phyloP scores from a whole-genome alignment of 83 land plant species.

The Picea abies region DNA sequence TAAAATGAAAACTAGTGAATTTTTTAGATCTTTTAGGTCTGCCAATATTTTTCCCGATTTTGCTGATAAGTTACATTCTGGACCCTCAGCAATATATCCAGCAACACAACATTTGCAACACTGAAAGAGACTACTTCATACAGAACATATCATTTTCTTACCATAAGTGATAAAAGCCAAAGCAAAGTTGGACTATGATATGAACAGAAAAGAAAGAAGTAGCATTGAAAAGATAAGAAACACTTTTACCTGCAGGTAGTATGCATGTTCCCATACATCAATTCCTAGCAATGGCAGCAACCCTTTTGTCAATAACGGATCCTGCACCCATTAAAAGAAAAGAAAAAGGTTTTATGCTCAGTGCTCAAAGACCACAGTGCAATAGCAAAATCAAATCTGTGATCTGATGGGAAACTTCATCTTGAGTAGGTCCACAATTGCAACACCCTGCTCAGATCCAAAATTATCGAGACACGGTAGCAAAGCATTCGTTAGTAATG shows the following conservation, averaged over 20 bases:
- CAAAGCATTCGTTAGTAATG: background rate
- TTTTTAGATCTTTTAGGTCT: too few species aligned
- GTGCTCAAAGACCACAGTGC: background rate
- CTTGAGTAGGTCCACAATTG: background rate
- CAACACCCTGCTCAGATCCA: background rate
- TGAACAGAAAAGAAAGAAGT: background rate
- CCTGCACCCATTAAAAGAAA: constrained; percentile 41
- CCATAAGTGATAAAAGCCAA: background rate
- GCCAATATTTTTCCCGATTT: too few species aligned
- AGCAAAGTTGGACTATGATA: background rate
- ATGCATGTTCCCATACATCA: constrained; percentile 99
- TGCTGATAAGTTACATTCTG: too few species aligned
- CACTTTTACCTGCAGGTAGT: constrained; percentile 82
- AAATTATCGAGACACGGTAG: background rate
- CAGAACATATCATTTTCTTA: background rate
- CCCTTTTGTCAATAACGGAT: constrained; percentile 82
- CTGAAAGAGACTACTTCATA: background rate
- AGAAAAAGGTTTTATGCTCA: background rate
- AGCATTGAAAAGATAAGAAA: background rate
- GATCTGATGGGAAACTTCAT: background rate
- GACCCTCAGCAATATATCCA: too few species aligned
- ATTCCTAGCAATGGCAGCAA: constrained; percentile 91
- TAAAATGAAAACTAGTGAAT: too few species aligned
- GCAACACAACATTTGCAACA: too few species aligned
- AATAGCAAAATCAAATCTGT: background rate